These are phyloP conservation scores for Colletotrichum truncatum DNA, from an alignment of 2,329 filamentous ascomycete species.

Conservation along the genomic window DNA sequence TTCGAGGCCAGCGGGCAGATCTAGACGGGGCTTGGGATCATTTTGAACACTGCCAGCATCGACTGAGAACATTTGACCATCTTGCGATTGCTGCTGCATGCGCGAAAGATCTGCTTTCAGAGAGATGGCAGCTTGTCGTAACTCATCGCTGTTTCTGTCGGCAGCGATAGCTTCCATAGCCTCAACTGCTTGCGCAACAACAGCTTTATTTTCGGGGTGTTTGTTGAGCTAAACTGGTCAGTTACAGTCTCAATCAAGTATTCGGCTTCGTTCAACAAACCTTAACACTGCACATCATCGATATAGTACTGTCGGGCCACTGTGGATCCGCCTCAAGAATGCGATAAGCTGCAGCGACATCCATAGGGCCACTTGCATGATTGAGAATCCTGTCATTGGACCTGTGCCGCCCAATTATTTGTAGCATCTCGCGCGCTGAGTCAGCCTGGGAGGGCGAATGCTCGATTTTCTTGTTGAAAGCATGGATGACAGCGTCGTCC, in stretches of 20 bases:
- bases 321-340: constrained; percentile 17
- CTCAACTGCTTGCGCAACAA: constrained; percentile 1
- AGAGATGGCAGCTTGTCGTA: not conserved
- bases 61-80: not conserved
- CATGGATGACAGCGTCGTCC: constrained; percentile 33
- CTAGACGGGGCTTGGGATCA: constrained; percentile 32
- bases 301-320: constrained; percentile 14
- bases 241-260: not conserved
- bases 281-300: constrained; percentile 24
- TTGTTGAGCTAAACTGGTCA: constrained; percentile 5
- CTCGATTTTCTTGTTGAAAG: constrained; percentile 33
- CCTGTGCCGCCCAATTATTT: constrained; percentile 33
- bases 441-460: constrained; percentile 33
- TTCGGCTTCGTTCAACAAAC: not conserved
- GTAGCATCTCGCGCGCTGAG: constrained; percentile 31
- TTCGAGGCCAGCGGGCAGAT: constrained; percentile 83
- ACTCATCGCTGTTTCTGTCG: constrained; percentile 12
- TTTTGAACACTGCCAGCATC: not conserved
- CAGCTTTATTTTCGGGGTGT: constrained; percentile 9
- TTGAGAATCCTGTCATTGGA: constrained; percentile 14
- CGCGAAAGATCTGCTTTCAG: not conserved
- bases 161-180: constrained; percentile 20
- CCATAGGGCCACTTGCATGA: constrained; percentile 17
- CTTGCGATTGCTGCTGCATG: not conserved
- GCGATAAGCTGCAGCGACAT: constrained; percentile 17